Conservation (phyloP, 768 basidiomycete genomes). For the Amanita subjunquillea region DNA sequence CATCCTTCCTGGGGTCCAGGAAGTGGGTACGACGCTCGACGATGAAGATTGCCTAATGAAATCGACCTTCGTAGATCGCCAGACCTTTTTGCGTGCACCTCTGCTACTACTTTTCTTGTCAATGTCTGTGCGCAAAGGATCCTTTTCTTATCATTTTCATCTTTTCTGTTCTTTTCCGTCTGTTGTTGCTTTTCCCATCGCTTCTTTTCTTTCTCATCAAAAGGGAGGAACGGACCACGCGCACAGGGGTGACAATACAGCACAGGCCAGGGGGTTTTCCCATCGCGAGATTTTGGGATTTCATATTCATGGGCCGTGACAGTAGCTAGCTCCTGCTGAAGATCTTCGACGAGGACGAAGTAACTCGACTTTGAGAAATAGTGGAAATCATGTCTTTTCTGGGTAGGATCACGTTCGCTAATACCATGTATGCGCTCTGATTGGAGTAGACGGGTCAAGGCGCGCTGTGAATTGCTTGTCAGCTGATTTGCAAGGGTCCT, state of each 20-base stretch:
- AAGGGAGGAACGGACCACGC: constrained; percentile 65
- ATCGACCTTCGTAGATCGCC: constrained; percentile 63
- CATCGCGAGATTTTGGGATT: constrained; percentile 39
- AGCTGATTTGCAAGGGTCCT: constrained; percentile 20
- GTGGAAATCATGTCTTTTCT: constrained; percentile 76
- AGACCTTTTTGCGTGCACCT: constrained; percentile 16
- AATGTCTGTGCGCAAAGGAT: constrained; percentile 22
- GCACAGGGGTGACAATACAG: constrained; percentile 69
- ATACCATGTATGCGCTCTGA: constrained; percentile 82
- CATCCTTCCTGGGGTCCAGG: constrained; percentile 13
- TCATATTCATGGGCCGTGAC: constrained; percentile 79
- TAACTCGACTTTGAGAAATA: constrained; percentile 73
- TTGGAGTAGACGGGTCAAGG: constrained; percentile 56
- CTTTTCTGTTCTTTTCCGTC: constrained; percentile 13
- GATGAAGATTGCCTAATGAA: constrained; percentile 70
- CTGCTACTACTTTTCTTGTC: constrained; percentile 27
- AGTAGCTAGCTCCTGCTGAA: constrained; percentile 73
- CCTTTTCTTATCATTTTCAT: constrained; percentile 27
- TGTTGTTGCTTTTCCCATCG: constrained; percentile 54
- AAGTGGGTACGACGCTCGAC: constrained; percentile 29
- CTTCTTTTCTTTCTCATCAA: constrained; percentile 63
- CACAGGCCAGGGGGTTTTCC: constrained; percentile 69
- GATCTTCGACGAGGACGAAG: constrained; percentile 90
- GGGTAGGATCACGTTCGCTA: constrained; percentile 85
- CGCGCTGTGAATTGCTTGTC: constrained; percentile 26